Conservation (phyloP, 2,329 filamentous ascomycete genomes). For the Penicillium hordei region DNA sequence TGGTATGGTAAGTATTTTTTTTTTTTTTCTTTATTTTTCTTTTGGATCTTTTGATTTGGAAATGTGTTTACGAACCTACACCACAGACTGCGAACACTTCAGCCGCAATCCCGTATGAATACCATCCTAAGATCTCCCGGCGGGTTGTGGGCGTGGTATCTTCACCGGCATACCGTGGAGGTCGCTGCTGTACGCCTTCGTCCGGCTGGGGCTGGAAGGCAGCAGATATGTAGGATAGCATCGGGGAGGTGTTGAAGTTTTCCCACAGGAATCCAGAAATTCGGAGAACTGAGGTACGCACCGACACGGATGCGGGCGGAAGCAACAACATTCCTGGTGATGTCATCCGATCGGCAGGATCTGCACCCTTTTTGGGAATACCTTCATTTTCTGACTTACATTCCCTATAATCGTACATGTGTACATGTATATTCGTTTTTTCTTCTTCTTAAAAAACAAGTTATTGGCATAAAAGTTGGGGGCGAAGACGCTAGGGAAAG, state of each 20-base stretch:
- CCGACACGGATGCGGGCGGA: conserved; percentile 12
- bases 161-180: conserved; percentile 70
- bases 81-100: conserved; percentile 93
- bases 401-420: not conserved
- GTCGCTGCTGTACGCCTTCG: conserved; percentile 27
- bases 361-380: not conserved
- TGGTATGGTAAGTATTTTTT: conserved; percentile 33
- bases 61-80: conserved; percentile 50
- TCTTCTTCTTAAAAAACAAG: no score
- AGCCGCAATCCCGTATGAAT: conserved; percentile 89
- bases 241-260: conserved; percentile 7
- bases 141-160: conserved; percentile 78
- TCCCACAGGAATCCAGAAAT: not conserved
- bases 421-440: no score
- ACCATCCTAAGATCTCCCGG: conserved; percentile 86
- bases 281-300: conserved; percentile 1
- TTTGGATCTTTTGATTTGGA: no score
- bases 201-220: conserved; percentile 18
- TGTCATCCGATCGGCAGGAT: conserved; percentile 9
- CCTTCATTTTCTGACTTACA: not conserved
- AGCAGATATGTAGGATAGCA: conserved; percentile 22
- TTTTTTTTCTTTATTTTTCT: not conserved
- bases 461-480: no score
- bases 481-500: no score
- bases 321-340: not conserved